Evolutionary conservation across 441 rosid genomes (phyloP).

Genomic region (Jatropha multifida): DNA sequence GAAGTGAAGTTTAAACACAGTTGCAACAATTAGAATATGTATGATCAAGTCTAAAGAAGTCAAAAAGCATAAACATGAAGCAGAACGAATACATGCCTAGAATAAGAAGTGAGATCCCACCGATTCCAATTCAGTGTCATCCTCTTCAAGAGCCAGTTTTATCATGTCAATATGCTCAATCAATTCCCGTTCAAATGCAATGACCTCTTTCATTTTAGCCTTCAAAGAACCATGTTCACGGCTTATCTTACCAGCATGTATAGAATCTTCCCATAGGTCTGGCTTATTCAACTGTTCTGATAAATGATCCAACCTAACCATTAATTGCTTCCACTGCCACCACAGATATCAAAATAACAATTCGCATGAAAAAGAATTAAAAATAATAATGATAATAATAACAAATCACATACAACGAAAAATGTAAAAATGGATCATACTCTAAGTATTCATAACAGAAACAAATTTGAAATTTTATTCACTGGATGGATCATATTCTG

Average conservation of each 20-base stretch:
- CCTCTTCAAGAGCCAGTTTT: constrained; percentile 88
- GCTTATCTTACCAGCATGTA: constrained; percentile 82
- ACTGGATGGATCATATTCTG: background rate
- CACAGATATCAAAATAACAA: constrained; percentile 21
- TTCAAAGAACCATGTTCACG: constrained; percentile 83
- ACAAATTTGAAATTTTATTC: background rate
- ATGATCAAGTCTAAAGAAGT: background rate
- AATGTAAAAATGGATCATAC: background rate
- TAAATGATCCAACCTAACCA: constrained; percentile 61
- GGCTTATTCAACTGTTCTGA: constrained; percentile 72
- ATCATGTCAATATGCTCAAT: constrained; percentile 97
- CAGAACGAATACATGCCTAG: constrained; percentile 67
- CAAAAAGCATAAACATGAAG: constrained; percentile 8
- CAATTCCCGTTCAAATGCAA: constrained; percentile 67
- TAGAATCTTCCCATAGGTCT: constrained; percentile 89
- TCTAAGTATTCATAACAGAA: background rate
- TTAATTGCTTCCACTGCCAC: constrained; percentile 78
- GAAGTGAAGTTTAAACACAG: background rate
- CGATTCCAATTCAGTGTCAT: constrained; percentile 87
- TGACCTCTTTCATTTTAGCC: constrained; percentile 77
- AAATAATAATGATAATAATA: no score
- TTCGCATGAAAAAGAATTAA: constrained; percentile 3
- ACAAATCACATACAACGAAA: background rate
- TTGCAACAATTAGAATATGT: background rate
- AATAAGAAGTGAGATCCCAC: constrained; percentile 70